A percentile compares a stretch with the other conserved stretches of the same genome.
Evolutionary conservation across 139 green algal genomes (phyloP).

Genomic region (Nannochloris sp.): DNA sequence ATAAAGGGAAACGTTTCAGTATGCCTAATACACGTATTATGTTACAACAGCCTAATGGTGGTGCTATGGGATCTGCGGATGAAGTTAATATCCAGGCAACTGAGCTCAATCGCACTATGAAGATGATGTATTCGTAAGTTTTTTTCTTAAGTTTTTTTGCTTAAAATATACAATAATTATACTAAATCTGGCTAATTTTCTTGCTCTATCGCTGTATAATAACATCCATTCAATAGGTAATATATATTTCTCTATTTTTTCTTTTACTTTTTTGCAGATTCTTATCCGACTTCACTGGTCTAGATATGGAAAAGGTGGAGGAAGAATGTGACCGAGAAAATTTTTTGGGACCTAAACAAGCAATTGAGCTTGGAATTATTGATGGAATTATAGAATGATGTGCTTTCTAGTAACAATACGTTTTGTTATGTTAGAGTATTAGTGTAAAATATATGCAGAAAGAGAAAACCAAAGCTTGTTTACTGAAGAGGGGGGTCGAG

Average conservation of each 20-base stretch:
- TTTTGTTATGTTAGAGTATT: too few species aligned
- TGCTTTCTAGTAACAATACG: too few species aligned
- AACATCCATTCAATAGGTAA: not conserved
- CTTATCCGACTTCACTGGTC: constrained; percentile 68
- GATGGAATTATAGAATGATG: constrained; percentile 54
- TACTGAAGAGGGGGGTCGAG: too few species aligned
- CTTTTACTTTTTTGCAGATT: constrained; percentile 32
- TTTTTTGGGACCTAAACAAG: constrained; percentile 75
- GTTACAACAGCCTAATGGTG: constrained; percentile 86
- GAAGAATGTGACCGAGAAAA: constrained; percentile 72
- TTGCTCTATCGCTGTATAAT: too few species aligned
- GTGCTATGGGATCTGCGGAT: constrained; percentile 50
- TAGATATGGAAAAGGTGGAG: constrained; percentile 64
- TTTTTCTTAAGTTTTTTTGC: not conserved
- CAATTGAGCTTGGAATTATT: constrained; percentile 54
- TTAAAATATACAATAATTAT: not conserved
- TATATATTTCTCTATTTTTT: not conserved
- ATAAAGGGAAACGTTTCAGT: constrained; percentile 80
- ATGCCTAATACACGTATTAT: constrained; percentile 92
- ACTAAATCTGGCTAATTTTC: too few species aligned
- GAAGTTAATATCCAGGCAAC: constrained; percentile 62
- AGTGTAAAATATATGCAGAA: too few species aligned
- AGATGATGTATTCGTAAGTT: constrained; percentile 26
- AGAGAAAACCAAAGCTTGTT: too few species aligned
- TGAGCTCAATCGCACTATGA: constrained; percentile 59